These are phyloP conservation scores for Jatropha curcas DNA, from an alignment of 345 rosid genomes.

Conservation along the genomic window DNA sequence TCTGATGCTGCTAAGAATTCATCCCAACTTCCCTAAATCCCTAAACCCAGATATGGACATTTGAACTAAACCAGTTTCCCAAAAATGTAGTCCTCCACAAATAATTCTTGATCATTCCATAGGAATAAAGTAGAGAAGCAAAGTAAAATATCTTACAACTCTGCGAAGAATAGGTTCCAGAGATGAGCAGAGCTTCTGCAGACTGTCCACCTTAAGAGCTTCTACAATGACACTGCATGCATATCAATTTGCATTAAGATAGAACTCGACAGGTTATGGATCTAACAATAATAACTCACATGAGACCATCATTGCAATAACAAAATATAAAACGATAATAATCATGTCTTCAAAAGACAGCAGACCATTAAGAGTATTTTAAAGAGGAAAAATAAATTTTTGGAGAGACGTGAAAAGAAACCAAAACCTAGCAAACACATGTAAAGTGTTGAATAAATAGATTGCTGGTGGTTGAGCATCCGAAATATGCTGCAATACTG, in stretches of 20 bases:
- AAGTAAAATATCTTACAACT: constrained; percentile 62
- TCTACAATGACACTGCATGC: constrained; percentile 84
- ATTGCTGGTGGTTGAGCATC: background rate
- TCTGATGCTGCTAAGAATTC: background rate
- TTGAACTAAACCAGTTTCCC: too few species aligned
- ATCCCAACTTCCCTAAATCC: background rate
- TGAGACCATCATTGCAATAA: background rate
- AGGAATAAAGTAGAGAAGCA: background rate
- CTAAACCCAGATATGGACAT: background rate
- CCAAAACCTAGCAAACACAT: background rate
- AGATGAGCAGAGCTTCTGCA: constrained; percentile 97
- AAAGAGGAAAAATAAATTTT: background rate
- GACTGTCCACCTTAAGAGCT: constrained; percentile 93
- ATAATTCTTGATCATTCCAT: background rate
- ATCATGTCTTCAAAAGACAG: background rate
- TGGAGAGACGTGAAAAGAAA: background rate
- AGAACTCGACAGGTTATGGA: background rate
- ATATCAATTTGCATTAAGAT: background rate
- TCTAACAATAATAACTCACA: background rate
- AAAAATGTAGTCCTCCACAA: background rate
- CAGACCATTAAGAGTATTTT: background rate
- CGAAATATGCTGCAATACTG: background rate
- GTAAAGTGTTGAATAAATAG: background rate
- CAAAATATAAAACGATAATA: background rate
- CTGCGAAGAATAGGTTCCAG: constrained; percentile 96